Base-by-base conservation (phyloP, 192 early-diverging fungal species). In the Cladochytrium replicatum region DNA sequence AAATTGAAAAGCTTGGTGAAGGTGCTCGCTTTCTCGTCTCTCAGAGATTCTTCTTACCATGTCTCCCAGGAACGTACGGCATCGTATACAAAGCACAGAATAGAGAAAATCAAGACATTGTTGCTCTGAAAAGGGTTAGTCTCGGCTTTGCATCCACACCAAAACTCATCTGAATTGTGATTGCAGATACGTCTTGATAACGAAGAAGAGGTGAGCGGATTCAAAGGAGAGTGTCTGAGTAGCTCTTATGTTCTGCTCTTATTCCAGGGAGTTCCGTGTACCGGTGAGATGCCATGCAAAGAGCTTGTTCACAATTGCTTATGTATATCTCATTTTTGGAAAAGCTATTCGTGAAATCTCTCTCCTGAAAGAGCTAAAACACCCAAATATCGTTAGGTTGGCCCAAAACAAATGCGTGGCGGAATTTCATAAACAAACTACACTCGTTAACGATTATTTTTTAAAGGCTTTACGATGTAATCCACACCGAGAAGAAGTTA, bases 21-120 rank as follows among this genome's bases (percentile, higher is more conserved):
- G 91, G 88, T 49, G 56, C 23, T 43, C 23, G 15, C 7, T 43
- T 43, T 22, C 7, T 15, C 6, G 6, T 43, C 21, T 15, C 15
- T 41, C 2, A 51, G 6, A 4, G 15, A 21, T 7, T 56, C 41
- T 2, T 29, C 53, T 41, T 15, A 7, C 3, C 9, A 7, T 46
- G 8, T 5, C 25, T 54, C 4, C 11, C 32, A 63, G 70, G 70
- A 49, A 91, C 93, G 2, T 97, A 93, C 58, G 95, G 93, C 28
- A 91, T 97, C 44, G 97, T 99, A 2, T 99, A 99, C 82, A 97
- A 97, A 69, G 97, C 94, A 2, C 92, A 97, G 63, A 91, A 93
- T 72, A 69, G 84, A 51, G 89, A 92, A 32, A 91, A 84, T 15
- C 84, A 84, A 57, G 92, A 93, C 52, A 86, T 97, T n/a, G 93